Base-by-base conservation (phyloP, 148 eudicot species). In the Camellia sinensis region DNA sequence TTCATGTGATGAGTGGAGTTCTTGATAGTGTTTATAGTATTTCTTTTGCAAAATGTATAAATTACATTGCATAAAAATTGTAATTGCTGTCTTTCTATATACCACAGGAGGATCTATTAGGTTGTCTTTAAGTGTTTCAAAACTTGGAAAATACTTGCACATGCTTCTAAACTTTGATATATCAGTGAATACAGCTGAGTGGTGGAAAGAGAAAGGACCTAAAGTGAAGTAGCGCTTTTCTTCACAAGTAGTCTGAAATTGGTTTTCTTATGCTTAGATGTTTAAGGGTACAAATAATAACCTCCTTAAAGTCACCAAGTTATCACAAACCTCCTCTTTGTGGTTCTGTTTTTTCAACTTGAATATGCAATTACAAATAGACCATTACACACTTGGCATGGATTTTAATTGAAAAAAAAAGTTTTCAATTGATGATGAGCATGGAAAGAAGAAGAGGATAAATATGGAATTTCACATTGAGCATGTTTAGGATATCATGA, bases 171-270 rank as follows among this genome's bases (percentile, higher is more conserved):
- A 56, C 60, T 10, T 56, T 56, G 60, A 56, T 10, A 56, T 14
- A 22, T 4, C 21, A 29, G 21, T 52, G 0, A 12, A 52, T 21
- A 22, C 2, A 22, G 64, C 9, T 15, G 75, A 72, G 19, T 29
- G 50, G 59, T 46, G 74, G 59, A 72, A 52, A 14, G 75, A 45
- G 6, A 48, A 50, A 71, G 57, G 59, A 48, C 56, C 59, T 71
- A 46, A 71, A n/a, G 74, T 9, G n/a, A 18, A 0, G 8, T 29
- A 71, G 60, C 12, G 13, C 12, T 56, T 3, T 14, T 56, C 2
- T 7, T 56, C 60, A 7, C 60, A 0, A 56, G 60, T 56, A 56
- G 17, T 56, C 15, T 56, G 60, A 56, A 7, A 56, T 56, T 14
- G 17, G 12, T 56, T 56, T 14, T 56, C 60, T 56, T 10, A 56